Evolutionary conservation across 2,329 filamentous ascomycete genomes (phyloP), one percentile per base, ranked within the genome.

Genomic region (Myriangium duriaei): DNA sequence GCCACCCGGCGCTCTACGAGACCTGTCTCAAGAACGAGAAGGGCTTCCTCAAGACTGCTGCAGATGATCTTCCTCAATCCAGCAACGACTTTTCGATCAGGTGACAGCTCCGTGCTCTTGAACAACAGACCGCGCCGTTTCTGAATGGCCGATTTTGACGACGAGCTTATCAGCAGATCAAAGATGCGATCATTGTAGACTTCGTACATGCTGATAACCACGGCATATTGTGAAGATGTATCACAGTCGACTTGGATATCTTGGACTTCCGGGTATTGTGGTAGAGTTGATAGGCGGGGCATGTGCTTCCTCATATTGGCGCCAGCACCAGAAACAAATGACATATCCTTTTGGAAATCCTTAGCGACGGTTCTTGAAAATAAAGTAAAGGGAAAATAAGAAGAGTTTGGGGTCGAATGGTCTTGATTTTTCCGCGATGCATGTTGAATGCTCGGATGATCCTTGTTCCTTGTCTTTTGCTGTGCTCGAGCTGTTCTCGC

Each of bases 151-250:
- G 69, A 68, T 24, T 70, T 71, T 0, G 68, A 68, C 44, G 71
- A 71, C 2, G 73, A 70, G 0, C 69, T 67, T 0, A 80, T 81
- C 1, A 98, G 67, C 0, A 98, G 74, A 52, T 98, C 91, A 56
- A 92, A 96, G 47, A 98, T 96, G 24, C 87, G 79, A 61, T 98
- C 88, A 54, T 98, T 98, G 65, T 98, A 95, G 1, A 98, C 88
- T 58, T 98, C 91, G 59, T 96, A 96, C 87, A 98, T 98, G 38
- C 86, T 94, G 14, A 98, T 71, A 9, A 98, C 66, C 38, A 98
- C 76, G 4, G 81, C 80, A 50, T 95, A 95, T 49, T 94, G 84
- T 39, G 79, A 74, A 13, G 72, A 71, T 1, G 69, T 66, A 44
- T 87, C 81, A 33, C 76, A 66, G 0, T 75, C 68, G 0, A 92